Conservation (phyloP, 495 filamentous ascomycete species). For the Hyaloscypha hepaticicola region DNA sequence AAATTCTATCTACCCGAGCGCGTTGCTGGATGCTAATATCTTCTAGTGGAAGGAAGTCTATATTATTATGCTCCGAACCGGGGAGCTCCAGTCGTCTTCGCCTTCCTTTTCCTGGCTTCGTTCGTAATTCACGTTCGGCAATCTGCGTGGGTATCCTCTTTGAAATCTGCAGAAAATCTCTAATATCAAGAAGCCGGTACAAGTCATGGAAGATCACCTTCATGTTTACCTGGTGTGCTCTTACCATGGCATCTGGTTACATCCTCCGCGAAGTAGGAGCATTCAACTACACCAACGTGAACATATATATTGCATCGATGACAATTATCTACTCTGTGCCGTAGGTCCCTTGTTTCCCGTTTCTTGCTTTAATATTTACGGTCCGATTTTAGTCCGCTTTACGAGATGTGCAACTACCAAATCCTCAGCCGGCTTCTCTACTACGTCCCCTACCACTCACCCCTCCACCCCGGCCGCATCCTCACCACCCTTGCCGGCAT, state of each 20-base stretch:
- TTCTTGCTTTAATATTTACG: not conserved
- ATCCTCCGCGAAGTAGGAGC: constrained; percentile 55
- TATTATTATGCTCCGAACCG: constrained; percentile 75
- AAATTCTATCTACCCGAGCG: not conserved
- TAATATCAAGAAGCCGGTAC: constrained; percentile 37
- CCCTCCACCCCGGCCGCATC: constrained; percentile 72
- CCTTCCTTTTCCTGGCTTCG: constrained; percentile 58
- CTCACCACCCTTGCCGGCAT: constrained; percentile 68
- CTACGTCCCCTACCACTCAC: constrained; percentile 72
- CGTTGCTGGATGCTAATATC: not conserved
- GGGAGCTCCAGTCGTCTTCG: constrained; percentile 65
- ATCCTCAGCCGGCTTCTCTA: constrained; percentile 71
- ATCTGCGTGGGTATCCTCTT: constrained; percentile 47
- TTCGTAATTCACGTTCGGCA: constrained; percentile 59
- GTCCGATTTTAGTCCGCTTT: constrained; percentile 54
- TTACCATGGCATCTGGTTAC: constrained; percentile 53
- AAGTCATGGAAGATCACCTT: constrained; percentile 50
- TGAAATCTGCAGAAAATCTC: not conserved
- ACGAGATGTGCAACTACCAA: constrained; percentile 71
- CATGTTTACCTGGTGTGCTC: constrained; percentile 47
- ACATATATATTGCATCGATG: constrained; percentile 58
- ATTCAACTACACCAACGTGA: constrained; percentile 54
- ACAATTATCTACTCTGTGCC: constrained; percentile 50
- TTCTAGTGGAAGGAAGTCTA: constrained; percentile 46
- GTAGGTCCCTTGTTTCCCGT: constrained; percentile 41